These are phyloP conservation scores for Venturia pyrina DNA, from an alignment of 2,329 filamentous ascomycete species.

Conservation along the genomic window DNA sequence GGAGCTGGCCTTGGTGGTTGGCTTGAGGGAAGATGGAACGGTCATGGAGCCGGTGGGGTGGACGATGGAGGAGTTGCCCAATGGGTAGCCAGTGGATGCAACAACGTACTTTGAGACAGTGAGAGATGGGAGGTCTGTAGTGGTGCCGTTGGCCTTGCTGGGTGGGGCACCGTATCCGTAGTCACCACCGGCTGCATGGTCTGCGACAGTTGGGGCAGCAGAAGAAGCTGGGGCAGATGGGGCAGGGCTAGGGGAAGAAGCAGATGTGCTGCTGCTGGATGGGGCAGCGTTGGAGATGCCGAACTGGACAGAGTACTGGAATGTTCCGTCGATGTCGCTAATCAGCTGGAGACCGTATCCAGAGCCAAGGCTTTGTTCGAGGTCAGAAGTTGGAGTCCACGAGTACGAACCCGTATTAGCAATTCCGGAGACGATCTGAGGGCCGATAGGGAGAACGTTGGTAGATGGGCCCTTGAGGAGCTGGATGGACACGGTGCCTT, in stretches of 20 bases:
- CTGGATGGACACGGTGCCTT: conserved; percentile 45
- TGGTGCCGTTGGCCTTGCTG: not conserved
- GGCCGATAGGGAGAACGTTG: conserved; percentile 43
- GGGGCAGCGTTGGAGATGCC: conserved; percentile 8
- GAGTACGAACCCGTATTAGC: conserved; percentile 45
- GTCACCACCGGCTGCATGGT: not conserved
- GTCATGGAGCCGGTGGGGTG: not conserved
- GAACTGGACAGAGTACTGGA: conserved; percentile 11
- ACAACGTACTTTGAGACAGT: conserved; percentile 1
- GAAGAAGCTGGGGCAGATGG: not conserved
- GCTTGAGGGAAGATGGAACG: not conserved
- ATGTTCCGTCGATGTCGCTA: conserved; percentile 9
- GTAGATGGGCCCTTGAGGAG: conserved; percentile 49
- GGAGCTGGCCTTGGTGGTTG: not conserved
- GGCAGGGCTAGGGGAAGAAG: not conserved
- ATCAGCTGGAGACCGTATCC: conserved; percentile 54
- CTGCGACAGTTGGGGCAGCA: not conserved
- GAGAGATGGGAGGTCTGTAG: not conserved
- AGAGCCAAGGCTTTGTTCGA: conserved; percentile 35
- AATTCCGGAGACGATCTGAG: conserved; percentile 41
- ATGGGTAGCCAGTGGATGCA: not conserved
- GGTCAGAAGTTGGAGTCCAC: conserved; percentile 43
- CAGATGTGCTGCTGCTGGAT: not conserved
- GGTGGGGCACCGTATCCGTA: not conserved
- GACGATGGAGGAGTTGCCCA: conserved; percentile 1